Conservation (phyloP, 345 rosid species). For the Pugionium cornutum region DNA sequence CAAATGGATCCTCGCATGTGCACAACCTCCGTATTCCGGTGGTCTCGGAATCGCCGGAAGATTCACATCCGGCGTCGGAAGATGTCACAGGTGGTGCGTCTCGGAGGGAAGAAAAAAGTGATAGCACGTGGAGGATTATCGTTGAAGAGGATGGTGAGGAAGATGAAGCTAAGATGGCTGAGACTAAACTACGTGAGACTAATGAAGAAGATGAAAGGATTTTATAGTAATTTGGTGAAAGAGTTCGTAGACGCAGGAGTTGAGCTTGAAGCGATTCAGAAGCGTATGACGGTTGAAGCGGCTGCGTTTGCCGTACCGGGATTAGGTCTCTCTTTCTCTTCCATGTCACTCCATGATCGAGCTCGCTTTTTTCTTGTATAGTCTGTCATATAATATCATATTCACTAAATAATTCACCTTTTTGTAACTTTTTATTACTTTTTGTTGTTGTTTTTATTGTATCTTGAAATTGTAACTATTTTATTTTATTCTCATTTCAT, state of each 20-base stretch:
- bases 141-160: slow-evolving; percentile 49
- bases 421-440: no score
- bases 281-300: slow-evolving; percentile 59
- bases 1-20: slow-evolving; percentile 26
- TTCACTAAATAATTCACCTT: no score
- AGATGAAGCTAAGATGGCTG: slow-evolving; percentile 59
- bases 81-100: slow-evolving; percentile 50
- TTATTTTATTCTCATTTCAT: no score
- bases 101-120: slow-evolving; percentile 49
- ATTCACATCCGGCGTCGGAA: slow-evolving; percentile 48
- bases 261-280: slow-evolving; percentile 56
- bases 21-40: slow-evolving; percentile 29
- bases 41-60: slow-evolving; percentile 41
- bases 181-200: slow-evolving; percentile 50
- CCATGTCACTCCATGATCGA: slow-evolving; percentile 43
- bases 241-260: slow-evolving; percentile 56
- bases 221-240: slow-evolving; percentile 52
- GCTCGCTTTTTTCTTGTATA: slow-evolving; percentile 41
- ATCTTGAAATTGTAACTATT: no score
- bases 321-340: slow-evolving; percentile 55
- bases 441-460: no score
- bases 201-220: slow-evolving; percentile 55
- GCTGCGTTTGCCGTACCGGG: slow-evolving; percentile 62
- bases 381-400: not conserved
- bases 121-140: slow-evolving; percentile 38